Conservation (phyloP, 108 stramenopile species). For the Cyclotella distinguenda region DNA sequence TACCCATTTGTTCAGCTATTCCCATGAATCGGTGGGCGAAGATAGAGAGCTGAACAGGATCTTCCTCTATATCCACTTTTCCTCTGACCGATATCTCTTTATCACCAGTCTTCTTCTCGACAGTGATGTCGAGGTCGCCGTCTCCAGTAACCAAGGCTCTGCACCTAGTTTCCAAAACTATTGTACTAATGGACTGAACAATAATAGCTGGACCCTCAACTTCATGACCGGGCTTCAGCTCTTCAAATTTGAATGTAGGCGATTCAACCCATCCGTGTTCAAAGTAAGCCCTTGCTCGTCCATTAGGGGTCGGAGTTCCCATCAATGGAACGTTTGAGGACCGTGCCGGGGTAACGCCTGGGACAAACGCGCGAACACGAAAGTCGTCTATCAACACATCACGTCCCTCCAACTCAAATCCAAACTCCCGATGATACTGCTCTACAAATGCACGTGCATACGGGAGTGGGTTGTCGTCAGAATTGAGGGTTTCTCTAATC, state of each 20-base stretch:
- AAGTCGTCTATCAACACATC: conserved; percentile 94
- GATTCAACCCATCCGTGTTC: conserved; percentile 90
- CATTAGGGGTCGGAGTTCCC: conserved; percentile 54
- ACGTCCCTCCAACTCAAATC: conserved; percentile 86
- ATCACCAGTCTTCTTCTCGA: conserved; percentile 33
- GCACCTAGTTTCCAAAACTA: conserved; percentile 94
- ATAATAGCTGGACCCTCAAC: conserved; percentile 93
- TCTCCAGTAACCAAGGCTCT: conserved; percentile 80
- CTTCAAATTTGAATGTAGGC: conserved; percentile 86
- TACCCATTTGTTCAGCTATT: conserved; percentile 99
- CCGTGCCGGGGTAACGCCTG: conserved; percentile 56
- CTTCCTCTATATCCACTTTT: conserved; percentile 59
- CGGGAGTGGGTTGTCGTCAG: conserved; percentile 23
- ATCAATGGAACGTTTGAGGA: conserved; percentile 34
- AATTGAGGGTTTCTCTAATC: conserved; percentile 48
- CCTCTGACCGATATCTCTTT: conserved; percentile 1
- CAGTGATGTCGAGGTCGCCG: conserved; percentile 91
- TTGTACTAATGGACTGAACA: conserved; percentile 91
- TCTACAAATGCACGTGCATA: conserved; percentile 67
- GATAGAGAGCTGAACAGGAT: conserved; percentile 92
- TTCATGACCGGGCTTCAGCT: conserved; percentile 73
- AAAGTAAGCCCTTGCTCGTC: conserved; percentile 84
- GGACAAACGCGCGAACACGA: conserved; percentile 91
- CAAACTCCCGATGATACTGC: conserved; percentile 90
- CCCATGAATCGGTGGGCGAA: conserved; percentile 98